Percentiles rank a stretch among this genome's conserved stretches.
phyloP scores from a whole-genome alignment of 441 rosid species.

The Adansonia madagascariensis region DNA sequence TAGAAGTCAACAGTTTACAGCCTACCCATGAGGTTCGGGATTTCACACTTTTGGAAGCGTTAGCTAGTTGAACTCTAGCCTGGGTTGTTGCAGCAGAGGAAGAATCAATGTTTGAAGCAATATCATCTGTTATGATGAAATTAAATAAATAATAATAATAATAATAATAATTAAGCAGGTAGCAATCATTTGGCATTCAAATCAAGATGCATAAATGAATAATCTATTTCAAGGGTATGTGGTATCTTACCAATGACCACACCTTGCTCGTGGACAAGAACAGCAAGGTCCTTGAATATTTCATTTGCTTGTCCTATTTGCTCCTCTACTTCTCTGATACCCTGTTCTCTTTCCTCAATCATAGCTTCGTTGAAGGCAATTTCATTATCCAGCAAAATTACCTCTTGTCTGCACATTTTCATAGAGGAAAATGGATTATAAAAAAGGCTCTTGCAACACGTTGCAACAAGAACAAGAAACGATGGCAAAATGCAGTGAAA shows the following conservation, averaged over 20 bases:
- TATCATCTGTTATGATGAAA: constrained; percentile 51
- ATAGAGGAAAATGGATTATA: constrained; percentile 12
- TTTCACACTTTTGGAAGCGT: constrained; percentile 63
- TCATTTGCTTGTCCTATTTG: constrained; percentile 73
- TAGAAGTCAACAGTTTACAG: constrained; percentile 23
- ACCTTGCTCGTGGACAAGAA: constrained; percentile 74
- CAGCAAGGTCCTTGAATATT: constrained; percentile 75
- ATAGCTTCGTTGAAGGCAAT: constrained; percentile 71
- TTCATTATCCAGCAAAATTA: constrained; percentile 64
- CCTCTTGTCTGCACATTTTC: constrained; percentile 53
- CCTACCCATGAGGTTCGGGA: constrained; percentile 68
- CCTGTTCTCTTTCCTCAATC: constrained; percentile 75
- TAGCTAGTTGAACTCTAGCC: constrained; percentile 56
- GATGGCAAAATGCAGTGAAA: background rate
- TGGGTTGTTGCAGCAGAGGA: constrained; percentile 57
- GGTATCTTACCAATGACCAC: constrained; percentile 60
- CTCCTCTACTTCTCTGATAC: constrained; percentile 58
- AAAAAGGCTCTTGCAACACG: background rate
- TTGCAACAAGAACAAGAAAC: constrained; percentile 17
- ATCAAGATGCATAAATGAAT: constrained; percentile 10
- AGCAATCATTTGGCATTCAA: background rate
- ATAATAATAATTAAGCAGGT: background rate
- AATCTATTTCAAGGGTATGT: constrained; percentile 15
- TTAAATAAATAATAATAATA: background rate
- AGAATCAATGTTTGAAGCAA: constrained; percentile 61